Evolutionary conservation across 345 rosid genomes (phyloP), one percentile per base, ranked within the genome.

Genomic region (Rhizophora apiculata): DNA sequence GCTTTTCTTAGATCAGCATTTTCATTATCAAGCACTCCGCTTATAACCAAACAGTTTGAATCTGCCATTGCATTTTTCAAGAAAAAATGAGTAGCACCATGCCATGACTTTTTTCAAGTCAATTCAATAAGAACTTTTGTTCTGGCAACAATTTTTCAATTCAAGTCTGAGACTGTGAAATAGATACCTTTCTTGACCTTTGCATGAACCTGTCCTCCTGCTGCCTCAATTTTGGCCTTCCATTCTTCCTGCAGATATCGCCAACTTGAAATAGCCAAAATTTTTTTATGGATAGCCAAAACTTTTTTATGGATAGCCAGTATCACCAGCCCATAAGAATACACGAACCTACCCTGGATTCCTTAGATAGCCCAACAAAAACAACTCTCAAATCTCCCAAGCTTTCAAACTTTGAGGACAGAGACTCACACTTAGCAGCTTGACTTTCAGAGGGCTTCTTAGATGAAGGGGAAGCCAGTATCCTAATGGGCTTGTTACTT

Each of bases 1-100:
- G 98, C 98, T 80, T 88, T 88, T 81, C 79, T 84, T 75, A 79
- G 76, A 78, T 86, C 96, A 76, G 88, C 85, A 69, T 82, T 82
- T 70, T 71, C 82, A 72, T 75, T 69, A 76, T 81, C 87, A 69
- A 74, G 72, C 70, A 26, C 80, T 69, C 82, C 96, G 79, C 91
- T 80, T 62, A 90, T 84, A 80, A 95, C 87, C 69, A 90, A 77
- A 87, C 98, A 95, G 65, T 80, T 84, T 31, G 96, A 86, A 64
- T 88, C 96, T 95, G 90, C 80, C 77, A 76, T 74, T 78, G 70
- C 63, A 69, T 72, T 69, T 36, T 36, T 53, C 55, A 63, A 64
- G 66, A 46, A 57, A 26, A 56, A 24, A 64, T 65, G n/a, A 71
- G 56, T 48, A 60, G 24, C 24, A 24, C 24, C 24, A 24, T 24